These are phyloP conservation scores for Hymenoscyphus linearis DNA, from an alignment of 2,329 filamentous ascomycete genomes.

Conservation along the genomic window DNA sequence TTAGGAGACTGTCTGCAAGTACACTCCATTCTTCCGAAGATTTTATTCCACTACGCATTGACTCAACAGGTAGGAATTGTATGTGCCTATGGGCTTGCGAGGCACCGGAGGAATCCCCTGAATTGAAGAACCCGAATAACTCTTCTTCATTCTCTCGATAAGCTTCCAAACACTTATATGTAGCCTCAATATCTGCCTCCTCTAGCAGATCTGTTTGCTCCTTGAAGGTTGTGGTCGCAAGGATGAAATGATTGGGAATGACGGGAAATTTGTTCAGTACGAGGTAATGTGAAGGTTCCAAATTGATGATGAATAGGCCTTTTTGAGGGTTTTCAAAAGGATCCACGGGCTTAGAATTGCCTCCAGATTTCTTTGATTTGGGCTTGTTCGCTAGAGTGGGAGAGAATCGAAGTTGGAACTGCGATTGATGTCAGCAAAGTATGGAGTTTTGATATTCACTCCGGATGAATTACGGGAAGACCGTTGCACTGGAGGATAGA, in stretches of 20 bases:
- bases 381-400: slow-evolving; percentile 65
- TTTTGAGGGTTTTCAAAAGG: slow-evolving; percentile 58
- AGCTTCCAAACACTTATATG: slow-evolving; percentile 56
- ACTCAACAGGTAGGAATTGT: slow-evolving; percentile 61
- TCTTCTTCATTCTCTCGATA: slow-evolving; percentile 38
- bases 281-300: slow-evolving; percentile 54
- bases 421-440: slow-evolving; percentile 4
- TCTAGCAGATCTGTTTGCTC: slow-evolving; percentile 62
- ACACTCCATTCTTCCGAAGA: slow-evolving; percentile 41
- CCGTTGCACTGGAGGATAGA: slow-evolving; percentile 26
- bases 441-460: background rate
- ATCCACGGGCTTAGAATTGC: slow-evolving; percentile 42
- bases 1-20: slow-evolving; percentile 39
- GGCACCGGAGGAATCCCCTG: slow-evolving; percentile 61
- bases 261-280: slow-evolving; percentile 74
- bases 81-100: slow-evolving; percentile 68
- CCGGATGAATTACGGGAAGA: slow-evolving; percentile 21
- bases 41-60: slow-evolving; percentile 50
- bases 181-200: slow-evolving; percentile 52
- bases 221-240: slow-evolving; percentile 59
- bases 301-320: slow-evolving; percentile 47
- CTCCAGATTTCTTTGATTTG: slow-evolving; percentile 35
- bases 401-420: slow-evolving; percentile 72
- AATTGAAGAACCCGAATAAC: slow-evolving; percentile 45
- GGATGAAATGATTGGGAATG: slow-evolving; percentile 65